These are phyloP conservation scores for Xylaria venustula DNA, from an alignment of 495 filamentous ascomycete genomes.

Conservation along the genomic window DNA sequence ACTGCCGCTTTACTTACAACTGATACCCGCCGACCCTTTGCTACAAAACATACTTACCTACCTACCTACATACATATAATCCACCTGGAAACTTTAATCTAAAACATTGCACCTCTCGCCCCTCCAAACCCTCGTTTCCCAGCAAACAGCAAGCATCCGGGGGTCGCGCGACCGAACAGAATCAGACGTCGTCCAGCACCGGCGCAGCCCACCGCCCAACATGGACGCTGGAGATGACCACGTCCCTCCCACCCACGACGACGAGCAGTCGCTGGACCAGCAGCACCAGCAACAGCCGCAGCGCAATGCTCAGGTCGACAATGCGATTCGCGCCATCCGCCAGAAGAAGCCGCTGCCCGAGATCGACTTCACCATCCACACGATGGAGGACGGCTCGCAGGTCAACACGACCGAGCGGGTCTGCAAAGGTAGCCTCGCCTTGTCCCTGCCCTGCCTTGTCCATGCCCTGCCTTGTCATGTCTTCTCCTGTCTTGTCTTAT, in stretches of 20 bases:
- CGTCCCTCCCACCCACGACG: constrained; percentile 23
- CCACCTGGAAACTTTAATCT: neutral
- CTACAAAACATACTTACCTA: neutral
- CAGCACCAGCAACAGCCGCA: constrained; percentile 17
- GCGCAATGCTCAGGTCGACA: constrained; percentile 55
- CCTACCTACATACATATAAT: neutral
- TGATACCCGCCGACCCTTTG: neutral
- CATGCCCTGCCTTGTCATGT: too few relatives aligned
- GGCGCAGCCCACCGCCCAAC: constrained; percentile 26
- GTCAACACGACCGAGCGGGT: constrained; percentile 95
- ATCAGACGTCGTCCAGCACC: constrained; percentile 5
- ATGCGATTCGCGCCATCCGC: constrained; percentile 76
- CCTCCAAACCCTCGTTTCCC: neutral
- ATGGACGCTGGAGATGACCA: constrained; percentile 42
- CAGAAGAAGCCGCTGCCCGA: constrained; percentile 93
- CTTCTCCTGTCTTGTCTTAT: neutral
- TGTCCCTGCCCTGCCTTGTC: too few relatives aligned
- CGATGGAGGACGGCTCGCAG: constrained; percentile 93
- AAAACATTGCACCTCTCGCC: neutral
- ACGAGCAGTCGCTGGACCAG: constrained; percentile 24
- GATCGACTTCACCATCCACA: constrained; percentile 97
- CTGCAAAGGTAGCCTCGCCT: constrained; percentile 75
- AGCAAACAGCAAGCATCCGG: neutral
- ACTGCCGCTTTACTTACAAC: neutral
- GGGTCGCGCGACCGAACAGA: constrained; percentile 2